These are phyloP conservation scores for Talaromyces sp. DNA, from an alignment of 2,329 filamentous ascomycete genomes.

Conservation along the genomic window DNA sequence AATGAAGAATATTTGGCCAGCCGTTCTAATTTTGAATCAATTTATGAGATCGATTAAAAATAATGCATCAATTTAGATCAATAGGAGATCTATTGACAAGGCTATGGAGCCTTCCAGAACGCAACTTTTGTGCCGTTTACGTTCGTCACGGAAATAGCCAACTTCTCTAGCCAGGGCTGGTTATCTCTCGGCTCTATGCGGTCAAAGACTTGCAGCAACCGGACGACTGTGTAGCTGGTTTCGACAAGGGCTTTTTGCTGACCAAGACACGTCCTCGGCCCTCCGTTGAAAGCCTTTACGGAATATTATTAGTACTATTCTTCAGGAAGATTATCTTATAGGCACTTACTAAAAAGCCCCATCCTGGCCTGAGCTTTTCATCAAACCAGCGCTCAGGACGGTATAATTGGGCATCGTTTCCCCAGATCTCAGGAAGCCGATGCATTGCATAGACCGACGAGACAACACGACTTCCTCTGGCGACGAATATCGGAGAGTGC, in stretches of 20 bases:
- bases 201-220: constrained; percentile 51
- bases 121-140: neutral
- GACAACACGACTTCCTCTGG: constrained; percentile 61
- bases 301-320: constrained; percentile 16
- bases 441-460: constrained; percentile 73
- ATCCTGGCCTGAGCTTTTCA: constrained; percentile 21
- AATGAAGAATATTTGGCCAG: neutral
- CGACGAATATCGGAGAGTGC: constrained; percentile 59
- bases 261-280: constrained; percentile 9
- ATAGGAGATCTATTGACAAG: neutral
- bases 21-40: neutral
- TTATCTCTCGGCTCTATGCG: neutral
- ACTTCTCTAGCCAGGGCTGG: neutral
- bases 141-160: neutral
- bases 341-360: constrained; percentile 17
- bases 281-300: constrained; percentile 9
- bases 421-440: constrained; percentile 55
- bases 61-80: neutral
- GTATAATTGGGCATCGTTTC: constrained; percentile 45
- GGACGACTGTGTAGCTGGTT: constrained; percentile 23
- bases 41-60: neutral
- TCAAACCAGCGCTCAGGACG: constrained; percentile 50
- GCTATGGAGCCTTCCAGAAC: constrained; percentile 2
- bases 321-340: neutral
- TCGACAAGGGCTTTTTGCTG: constrained; percentile 25